A percentile compares a stretch with the other conserved stretches of the same genome.
Evolutionary conservation across 108 stramenopile species (phyloP).

Genomic region (Pseudonitzschia multistriata): DNA sequence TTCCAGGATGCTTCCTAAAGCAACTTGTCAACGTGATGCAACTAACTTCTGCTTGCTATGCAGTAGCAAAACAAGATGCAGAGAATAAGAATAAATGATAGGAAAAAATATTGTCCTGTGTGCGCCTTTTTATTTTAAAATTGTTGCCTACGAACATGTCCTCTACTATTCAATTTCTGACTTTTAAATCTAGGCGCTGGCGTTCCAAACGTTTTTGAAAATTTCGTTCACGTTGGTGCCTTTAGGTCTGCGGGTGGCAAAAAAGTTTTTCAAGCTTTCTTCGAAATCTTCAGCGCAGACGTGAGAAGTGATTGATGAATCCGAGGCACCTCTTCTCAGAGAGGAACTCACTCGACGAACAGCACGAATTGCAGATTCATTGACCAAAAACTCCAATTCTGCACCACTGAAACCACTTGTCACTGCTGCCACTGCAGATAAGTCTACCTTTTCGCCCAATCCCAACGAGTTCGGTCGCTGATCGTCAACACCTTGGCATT

Average conservation of each 20-base stretch:
- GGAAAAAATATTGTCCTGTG: neutral
- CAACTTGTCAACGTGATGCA: slow-evolving; percentile 87
- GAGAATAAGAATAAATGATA: slow-evolving; percentile 29
- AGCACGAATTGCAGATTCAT: slow-evolving; percentile 94
- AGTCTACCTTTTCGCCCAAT: slow-evolving; percentile 54
- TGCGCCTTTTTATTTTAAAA: neutral
- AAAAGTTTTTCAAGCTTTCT: slow-evolving; percentile 62
- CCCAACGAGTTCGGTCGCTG: slow-evolving; percentile 51
- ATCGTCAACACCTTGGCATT: slow-evolving; percentile 60
- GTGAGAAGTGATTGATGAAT: slow-evolving; percentile 47
- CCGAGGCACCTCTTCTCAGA: slow-evolving; percentile 38
- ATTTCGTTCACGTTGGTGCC: slow-evolving; percentile 17
- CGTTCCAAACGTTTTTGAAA: slow-evolving; percentile 37
- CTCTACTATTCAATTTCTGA: no score
- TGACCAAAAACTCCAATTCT: slow-evolving; percentile 92
- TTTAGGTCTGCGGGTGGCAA: slow-evolving; percentile 49
- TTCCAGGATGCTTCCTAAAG: slow-evolving; percentile 80
- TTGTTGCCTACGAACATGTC: no score
- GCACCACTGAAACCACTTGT: slow-evolving; percentile 89
- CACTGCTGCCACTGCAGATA: slow-evolving; percentile 68
- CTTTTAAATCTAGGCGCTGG: neutral
- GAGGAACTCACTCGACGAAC: slow-evolving; percentile 77
- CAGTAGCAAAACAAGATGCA: slow-evolving; percentile 78
- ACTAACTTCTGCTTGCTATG: slow-evolving; percentile 75
- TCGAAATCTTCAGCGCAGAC: slow-evolving; percentile 80